Evolutionary conservation across 805 yeast genomes (phyloP).

Genomic region (Nakazawaea sp.): DNA sequence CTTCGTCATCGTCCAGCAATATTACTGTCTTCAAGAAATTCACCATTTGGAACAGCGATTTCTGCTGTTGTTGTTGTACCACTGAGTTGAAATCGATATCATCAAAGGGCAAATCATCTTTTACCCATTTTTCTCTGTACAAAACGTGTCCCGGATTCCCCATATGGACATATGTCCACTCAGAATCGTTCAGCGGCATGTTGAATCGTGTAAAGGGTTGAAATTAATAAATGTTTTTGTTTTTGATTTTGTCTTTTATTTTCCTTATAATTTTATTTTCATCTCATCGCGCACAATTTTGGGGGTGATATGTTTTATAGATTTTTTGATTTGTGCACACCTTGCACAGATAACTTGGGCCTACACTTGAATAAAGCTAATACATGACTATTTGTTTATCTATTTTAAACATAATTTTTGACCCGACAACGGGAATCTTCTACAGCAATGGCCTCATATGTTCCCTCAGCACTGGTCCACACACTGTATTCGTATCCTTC

Average conservation of each 20-base stretch:
- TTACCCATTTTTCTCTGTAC: slow-evolving; percentile 25
- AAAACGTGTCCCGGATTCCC: slow-evolving; percentile 21
- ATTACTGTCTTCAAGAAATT: slow-evolving; percentile 9
- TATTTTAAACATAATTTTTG: slow-evolving; percentile 16
- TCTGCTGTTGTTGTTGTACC: slow-evolving; percentile 9
- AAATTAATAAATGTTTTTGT: neutral
- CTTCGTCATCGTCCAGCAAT: slow-evolving; percentile 8
- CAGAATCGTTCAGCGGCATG: slow-evolving; percentile 19
- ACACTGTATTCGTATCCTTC: slow-evolving; percentile 63
- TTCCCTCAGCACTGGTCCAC: slow-evolving; percentile 81
- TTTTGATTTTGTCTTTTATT: neutral
- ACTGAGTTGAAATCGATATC: slow-evolving; percentile 19
- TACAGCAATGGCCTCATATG: slow-evolving; percentile 88
- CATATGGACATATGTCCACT: slow-evolving; percentile 23
- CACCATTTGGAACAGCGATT: slow-evolving; percentile 5
- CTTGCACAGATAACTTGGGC: no score
- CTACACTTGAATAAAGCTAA: no score
- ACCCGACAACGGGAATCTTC: slow-evolving; percentile 72
- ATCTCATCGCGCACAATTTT: no score
- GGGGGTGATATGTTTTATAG: no score
- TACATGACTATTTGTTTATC: no score
- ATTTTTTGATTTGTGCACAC: no score
- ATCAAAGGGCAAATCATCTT: slow-evolving; percentile 22
- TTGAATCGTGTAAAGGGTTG: neutral
- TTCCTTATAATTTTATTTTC: neutral